These are phyloP conservation scores for Scheffersomyces cryptocercus DNA, from an alignment of 1,139 yeast genomes.

Conservation along the genomic window DNA sequence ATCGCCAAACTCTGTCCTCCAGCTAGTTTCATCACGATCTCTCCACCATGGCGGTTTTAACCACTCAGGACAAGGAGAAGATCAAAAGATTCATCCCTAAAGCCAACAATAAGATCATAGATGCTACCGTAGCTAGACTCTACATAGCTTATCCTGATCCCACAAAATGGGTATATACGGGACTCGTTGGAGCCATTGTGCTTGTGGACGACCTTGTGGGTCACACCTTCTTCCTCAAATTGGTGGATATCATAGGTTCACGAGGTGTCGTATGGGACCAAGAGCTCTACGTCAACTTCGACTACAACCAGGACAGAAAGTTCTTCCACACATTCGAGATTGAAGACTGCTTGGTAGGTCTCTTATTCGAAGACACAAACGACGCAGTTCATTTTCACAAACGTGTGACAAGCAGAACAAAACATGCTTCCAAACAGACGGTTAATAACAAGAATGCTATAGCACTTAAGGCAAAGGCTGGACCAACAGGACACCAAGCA, in stretches of 20 bases:
- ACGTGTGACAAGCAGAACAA: constrained; percentile 71
- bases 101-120: constrained; percentile 81
- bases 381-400: constrained; percentile 88
- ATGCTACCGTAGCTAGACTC: constrained; percentile 86
- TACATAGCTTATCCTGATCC: constrained; percentile 90
- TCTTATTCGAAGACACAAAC: constrained; percentile 81
- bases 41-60: constrained; percentile 55
- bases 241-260: constrained; percentile 80
- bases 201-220: constrained; percentile 93
- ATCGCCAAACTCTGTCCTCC: neutral
- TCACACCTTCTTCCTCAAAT: constrained; percentile 84
- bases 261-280: constrained; percentile 97
- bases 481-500: constrained; percentile 29
- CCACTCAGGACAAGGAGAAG: constrained; percentile 77
- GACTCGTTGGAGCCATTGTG: constrained; percentile 82
- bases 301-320: constrained; percentile 88
- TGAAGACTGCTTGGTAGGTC: constrained; percentile 87
- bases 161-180: constrained; percentile 82
- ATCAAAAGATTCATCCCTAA: constrained; percentile 88
- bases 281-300: constrained; percentile 84
- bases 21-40: neutral
- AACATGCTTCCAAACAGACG: constrained; percentile 85
- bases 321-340: constrained; percentile 94
- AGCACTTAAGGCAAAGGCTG: constrained; percentile 61
- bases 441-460: constrained; percentile 83